A percentile compares a stretch with the other conserved stretches of the same genome.
These are phyloP conservation scores for Tuber microsphaerosporum DNA, from an alignment of 495 filamentous ascomycete genomes.

Conservation along the genomic window DNA sequence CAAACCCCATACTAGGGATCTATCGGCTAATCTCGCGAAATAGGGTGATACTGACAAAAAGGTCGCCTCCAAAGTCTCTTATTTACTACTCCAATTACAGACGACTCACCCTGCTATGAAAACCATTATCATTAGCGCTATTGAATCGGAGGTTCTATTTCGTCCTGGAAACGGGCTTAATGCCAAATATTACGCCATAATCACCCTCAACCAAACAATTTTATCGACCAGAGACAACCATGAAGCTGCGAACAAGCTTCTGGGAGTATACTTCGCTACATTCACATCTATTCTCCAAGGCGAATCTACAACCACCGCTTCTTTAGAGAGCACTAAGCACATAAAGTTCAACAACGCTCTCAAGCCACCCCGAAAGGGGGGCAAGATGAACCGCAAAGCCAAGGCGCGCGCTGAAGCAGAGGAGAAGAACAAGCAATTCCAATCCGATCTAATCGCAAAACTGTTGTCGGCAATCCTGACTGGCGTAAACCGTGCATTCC, in stretches of 20 bases:
- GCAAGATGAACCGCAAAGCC: slow-evolving; percentile 40
- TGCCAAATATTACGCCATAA: slow-evolving; percentile 90
- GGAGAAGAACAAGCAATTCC: slow-evolving; percentile 52
- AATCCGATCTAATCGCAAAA: slow-evolving; percentile 74
- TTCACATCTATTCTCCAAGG: slow-evolving; percentile 74
- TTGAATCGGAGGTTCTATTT: slow-evolving; percentile 82
- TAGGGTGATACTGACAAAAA: slow-evolving; percentile 85
- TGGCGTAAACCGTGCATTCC: slow-evolving; percentile 90
- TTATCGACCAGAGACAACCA: slow-evolving; percentile 68
- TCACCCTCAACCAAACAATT: slow-evolving; percentile 93
- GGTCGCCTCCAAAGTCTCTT: slow-evolving; percentile 84
- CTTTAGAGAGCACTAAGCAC: slow-evolving; percentile 11
- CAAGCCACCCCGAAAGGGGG: slow-evolving; percentile 32
- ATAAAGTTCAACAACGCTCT: slow-evolving; percentile 30
- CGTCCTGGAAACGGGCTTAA: slow-evolving; percentile 76
- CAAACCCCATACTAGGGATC: slow-evolving; percentile 12
- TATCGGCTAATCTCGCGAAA: background rate
- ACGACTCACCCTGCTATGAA: slow-evolving; percentile 90
- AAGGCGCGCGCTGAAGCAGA: slow-evolving; percentile 44
- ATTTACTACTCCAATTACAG: slow-evolving; percentile 81
- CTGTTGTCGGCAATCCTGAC: slow-evolving; percentile 82
- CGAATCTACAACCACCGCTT: background rate
- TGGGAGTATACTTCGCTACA: slow-evolving; percentile 81
- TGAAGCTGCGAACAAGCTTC: slow-evolving; percentile 66
- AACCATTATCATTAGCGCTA: slow-evolving; percentile 66